Evolutionary conservation across 345 rosid species (phyloP).

Genomic region (Syzygium oleosum): DNA sequence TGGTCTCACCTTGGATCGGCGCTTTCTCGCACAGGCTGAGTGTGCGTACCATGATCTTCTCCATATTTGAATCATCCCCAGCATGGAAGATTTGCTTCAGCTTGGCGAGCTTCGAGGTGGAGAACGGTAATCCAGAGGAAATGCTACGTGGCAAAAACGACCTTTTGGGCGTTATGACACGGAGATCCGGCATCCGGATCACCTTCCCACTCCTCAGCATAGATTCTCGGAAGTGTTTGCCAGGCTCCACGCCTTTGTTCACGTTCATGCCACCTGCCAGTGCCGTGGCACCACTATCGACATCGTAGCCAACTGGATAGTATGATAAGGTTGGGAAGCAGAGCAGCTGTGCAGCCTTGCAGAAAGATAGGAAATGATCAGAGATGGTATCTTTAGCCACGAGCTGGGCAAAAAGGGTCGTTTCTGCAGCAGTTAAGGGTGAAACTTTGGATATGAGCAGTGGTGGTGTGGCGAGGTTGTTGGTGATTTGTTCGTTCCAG

Average conservation of each 20-base stretch:
- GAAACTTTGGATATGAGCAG: conserved; percentile 74
- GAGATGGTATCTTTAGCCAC: conserved; percentile 51
- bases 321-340: conserved; percentile 56
- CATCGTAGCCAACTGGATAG: conserved; percentile 37
- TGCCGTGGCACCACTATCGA: not conserved
- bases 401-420: conserved; percentile 59
- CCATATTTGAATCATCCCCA: conserved; percentile 52
- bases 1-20: conserved; percentile 64
- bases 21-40: conserved; percentile 57
- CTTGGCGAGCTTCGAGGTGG: conserved; percentile 21
- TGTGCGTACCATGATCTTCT: conserved; percentile 41
- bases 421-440: conserved; percentile 53
- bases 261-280: conserved; percentile 24
- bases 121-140: conserved; percentile 47
- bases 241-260: conserved; percentile 68
- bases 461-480: conserved; percentile 26
- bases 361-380: conserved; percentile 48
- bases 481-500: conserved; percentile 74
- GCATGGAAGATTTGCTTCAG: conserved; percentile 50
- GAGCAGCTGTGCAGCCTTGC: conserved; percentile 73
- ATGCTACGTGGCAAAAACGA: conserved; percentile 76
- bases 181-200: conserved; percentile 82
- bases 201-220: conserved; percentile 47
- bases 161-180: conserved; percentile 81
- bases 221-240: conserved; percentile 72